Percentiles rank a stretch among this genome's conserved stretches.
These are phyloP conservation scores for Cicer cuneatum DNA, from an alignment of 306 rosid species.

Conservation along the genomic window DNA sequence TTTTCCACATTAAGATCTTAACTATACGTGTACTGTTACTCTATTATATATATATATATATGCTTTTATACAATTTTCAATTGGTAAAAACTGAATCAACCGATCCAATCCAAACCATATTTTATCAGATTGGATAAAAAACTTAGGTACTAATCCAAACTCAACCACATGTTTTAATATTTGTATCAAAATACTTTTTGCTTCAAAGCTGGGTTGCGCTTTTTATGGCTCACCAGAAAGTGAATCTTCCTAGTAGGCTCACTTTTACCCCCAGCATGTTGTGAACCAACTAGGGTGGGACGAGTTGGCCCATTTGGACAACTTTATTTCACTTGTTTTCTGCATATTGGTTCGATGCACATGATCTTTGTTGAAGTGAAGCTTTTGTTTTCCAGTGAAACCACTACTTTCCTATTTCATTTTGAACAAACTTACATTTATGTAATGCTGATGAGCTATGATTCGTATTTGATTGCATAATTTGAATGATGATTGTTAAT, in stretches of 20 bases:
- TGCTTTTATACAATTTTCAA: background rate
- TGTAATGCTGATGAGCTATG: background rate
- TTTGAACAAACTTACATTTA: background rate
- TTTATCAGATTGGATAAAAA: background rate
- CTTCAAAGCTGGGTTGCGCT: background rate
- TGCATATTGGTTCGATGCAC: background rate
- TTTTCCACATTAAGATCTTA: too few species aligned
- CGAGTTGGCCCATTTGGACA: background rate
- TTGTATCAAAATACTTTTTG: background rate
- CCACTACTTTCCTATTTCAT: background rate
- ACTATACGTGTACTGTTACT: too few species aligned
- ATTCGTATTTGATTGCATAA: background rate
- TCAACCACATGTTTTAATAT: background rate
- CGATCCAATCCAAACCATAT: background rate
- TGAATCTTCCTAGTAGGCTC: background rate
- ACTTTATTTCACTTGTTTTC: background rate
- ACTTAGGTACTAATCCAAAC: background rate
- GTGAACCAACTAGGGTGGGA: background rate
- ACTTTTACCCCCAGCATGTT: conserved; percentile 32
- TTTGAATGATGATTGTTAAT: background rate
- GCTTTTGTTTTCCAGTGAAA: background rate
- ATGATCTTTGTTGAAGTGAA: background rate
- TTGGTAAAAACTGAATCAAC: background rate
- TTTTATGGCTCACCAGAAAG: too few species aligned
- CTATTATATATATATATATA: too few species aligned